Evolutionary conservation across 345 rosid genomes (phyloP).

Genomic region (Cardamine chenopodiifolia): DNA sequence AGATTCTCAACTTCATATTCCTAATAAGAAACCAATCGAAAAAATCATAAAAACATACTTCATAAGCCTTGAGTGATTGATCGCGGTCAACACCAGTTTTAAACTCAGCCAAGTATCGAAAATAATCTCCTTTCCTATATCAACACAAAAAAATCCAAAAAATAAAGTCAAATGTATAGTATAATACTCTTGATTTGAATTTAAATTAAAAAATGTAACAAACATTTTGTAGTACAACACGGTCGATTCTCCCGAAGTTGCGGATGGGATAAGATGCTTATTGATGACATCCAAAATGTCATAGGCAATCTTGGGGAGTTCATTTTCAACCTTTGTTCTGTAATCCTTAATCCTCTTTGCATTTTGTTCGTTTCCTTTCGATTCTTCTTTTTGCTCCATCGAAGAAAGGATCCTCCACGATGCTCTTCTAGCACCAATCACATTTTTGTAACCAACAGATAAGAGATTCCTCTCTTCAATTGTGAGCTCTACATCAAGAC

Average conservation of each 20-base stretch:
- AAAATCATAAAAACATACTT: constrained; percentile 29
- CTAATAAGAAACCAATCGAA: too few species aligned
- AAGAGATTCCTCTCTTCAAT: constrained; percentile 84
- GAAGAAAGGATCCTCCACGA: constrained; percentile 76
- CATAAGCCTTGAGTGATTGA: constrained; percentile 50
- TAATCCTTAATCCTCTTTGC: constrained; percentile 74
- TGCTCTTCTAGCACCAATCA: constrained; percentile 81
- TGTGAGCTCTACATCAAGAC: constrained; percentile 69
- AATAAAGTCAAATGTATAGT: too few species aligned
- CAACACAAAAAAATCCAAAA: background rate
- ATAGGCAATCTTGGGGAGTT: constrained; percentile 68
- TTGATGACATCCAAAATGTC: constrained; percentile 64
- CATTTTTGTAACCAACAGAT: constrained; percentile 88
- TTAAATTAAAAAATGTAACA: background rate
- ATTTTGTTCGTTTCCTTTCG: constrained; percentile 68
- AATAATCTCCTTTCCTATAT: constrained; percentile 64
- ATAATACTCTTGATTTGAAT: too few species aligned
- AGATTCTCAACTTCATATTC: background rate
- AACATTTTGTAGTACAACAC: constrained; percentile 80
- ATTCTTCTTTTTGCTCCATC: constrained; percentile 85
- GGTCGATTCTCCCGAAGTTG: constrained; percentile 74
- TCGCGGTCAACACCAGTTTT: constrained; percentile 49
- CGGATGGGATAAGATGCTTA: constrained; percentile 64
- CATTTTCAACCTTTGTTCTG: constrained; percentile 71
- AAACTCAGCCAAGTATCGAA: constrained; percentile 63